Base-by-base conservation (phyloP, 129 eudicot species). In the Heracleum sosnowskyi region DNA sequence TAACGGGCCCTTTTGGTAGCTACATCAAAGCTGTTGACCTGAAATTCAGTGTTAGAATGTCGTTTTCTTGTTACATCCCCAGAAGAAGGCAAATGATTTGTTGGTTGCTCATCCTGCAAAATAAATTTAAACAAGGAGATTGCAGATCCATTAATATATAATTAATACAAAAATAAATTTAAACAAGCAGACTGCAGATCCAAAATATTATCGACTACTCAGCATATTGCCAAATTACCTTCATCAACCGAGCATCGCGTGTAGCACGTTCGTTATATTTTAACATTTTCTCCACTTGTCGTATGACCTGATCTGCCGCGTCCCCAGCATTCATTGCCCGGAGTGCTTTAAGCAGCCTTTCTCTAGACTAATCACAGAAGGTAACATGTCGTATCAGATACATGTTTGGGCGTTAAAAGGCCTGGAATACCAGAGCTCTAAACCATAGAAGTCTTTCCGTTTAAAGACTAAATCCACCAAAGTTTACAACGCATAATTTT, bases 311-410 rank as follows among this genome's bases (percentile, higher is more conserved):
- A 83, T 96, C 99, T 81, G 95, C 99, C 37, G 97, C 99, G 76
- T 95, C 98, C 37, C 96, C 98, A 64, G 97, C 97, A 84, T 90
- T 92, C 96, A 95, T 90, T 81, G 84, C 84, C 31, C 93, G 84
- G 83, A 96, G 79, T 73, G 79, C 85, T 82, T 84, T 85, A 29
- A 92, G 79, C 84, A 96, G 74, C 86, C 80, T 92, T 39, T 96
- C 99, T 87, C 94, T 96, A 63, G 97, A 90, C 99, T 96, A 83
- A 64, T 78, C 46, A 64, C 47, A 77, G 69, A 69, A 64, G 26
- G 47, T 12, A 75, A 68, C 51, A 28, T 1, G 46, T 7, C 34
- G 2, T 17, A 15, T 76, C 69, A 82, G 60, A 33, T 5, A 39
- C 37, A 5, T 24, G 29, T 17, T 46, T 8, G 12, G 22, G 6